These are phyloP conservation scores for Tylopilus orsonianus DNA, from an alignment of 1,284 basidiomycete genomes.

Conservation along the genomic window DNA sequence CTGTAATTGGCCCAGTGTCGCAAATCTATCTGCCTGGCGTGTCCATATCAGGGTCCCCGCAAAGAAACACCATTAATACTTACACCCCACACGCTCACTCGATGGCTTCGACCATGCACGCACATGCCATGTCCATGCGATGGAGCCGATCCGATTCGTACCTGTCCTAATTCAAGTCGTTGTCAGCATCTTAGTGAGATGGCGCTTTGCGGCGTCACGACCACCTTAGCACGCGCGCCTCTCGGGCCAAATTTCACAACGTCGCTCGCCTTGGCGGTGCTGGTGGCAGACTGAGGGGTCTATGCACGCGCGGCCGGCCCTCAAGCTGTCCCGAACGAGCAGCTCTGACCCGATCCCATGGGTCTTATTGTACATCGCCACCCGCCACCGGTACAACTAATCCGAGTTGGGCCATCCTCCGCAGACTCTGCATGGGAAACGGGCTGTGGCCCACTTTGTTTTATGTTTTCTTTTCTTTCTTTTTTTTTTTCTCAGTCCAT, in stretches of 20 bases:
- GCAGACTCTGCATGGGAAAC: slow-evolving; percentile 8
- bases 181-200: slow-evolving; percentile 8
- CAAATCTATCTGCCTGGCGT: slow-evolving; percentile 22
- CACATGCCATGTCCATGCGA: slow-evolving; percentile 1
- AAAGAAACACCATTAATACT: slow-evolving; percentile 20
- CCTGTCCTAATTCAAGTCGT: slow-evolving; percentile 3
- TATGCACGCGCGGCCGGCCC: slow-evolving; percentile 23
- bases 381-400: slow-evolving; percentile 35
- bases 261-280: slow-evolving; percentile 18
- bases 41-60: slow-evolving; percentile 19
- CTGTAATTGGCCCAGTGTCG: slow-evolving; percentile 20
- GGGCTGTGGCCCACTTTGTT: slow-evolving; percentile 22
- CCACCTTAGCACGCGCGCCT: slow-evolving; percentile 1
- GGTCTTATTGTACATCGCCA: slow-evolving; percentile 35
- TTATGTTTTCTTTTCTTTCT: slow-evolving; percentile 17
- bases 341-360: slow-evolving; percentile 14
- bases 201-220: slow-evolving; percentile 18
- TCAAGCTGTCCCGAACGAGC: slow-evolving; percentile 3
- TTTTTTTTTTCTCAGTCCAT: slow-evolving; percentile 10
- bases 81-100: slow-evolving; percentile 11
- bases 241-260: slow-evolving; percentile 14
- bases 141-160: slow-evolving; percentile 7
- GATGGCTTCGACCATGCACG: neutral
- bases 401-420: slow-evolving; percentile 9
- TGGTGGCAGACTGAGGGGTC: slow-evolving; percentile 4